Conservation (phyloP, 192 early-diverging fungal genomes). For the Umbelopsis ramanniana region DNA sequence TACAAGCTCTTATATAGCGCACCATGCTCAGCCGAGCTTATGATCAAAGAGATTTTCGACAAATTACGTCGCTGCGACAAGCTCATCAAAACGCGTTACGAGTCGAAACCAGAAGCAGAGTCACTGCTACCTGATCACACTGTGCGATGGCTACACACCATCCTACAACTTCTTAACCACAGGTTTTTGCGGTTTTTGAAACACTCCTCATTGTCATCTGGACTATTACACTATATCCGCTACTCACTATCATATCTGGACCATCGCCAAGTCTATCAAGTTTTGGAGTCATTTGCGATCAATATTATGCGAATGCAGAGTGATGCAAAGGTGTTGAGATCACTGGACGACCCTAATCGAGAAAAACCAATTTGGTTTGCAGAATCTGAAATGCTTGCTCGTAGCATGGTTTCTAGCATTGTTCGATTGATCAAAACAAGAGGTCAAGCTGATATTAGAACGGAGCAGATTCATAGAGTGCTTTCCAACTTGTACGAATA, state of each 20-base stretch:
- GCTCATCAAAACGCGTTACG: constrained; percentile 49
- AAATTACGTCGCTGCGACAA: constrained; percentile 73
- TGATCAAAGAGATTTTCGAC: constrained; percentile 76
- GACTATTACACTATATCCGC: constrained; percentile 69
- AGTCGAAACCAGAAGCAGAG: constrained; percentile 40
- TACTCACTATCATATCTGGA: constrained; percentile 67
- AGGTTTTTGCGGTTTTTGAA: constrained; percentile 75
- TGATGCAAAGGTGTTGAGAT: constrained; percentile 55
- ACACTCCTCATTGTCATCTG: constrained; percentile 67
- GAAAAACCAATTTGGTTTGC: constrained; percentile 64
- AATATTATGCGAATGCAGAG: constrained; percentile 52
- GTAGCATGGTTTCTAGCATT: constrained; percentile 55
- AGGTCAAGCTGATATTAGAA: constrained; percentile 56
- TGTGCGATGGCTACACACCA: constrained; percentile 73
- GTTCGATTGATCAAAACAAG: constrained; percentile 57
- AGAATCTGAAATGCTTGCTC: constrained; percentile 63
- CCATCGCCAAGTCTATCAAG: constrained; percentile 69
- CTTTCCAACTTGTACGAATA: constrained; percentile 53
- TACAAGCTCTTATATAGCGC: constrained; percentile 77
- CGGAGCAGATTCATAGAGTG: constrained; percentile 50
- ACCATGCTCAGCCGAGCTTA: constrained; percentile 71
- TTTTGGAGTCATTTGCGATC: constrained; percentile 69
- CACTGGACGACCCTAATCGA: constrained; percentile 55
- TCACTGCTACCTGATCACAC: constrained; percentile 45
- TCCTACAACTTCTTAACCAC: constrained; percentile 75